Evolutionary conservation across 805 yeast species (phyloP), one percentile per base, ranked within the genome.

Genomic region (Sugiyamaella americana): DNA sequence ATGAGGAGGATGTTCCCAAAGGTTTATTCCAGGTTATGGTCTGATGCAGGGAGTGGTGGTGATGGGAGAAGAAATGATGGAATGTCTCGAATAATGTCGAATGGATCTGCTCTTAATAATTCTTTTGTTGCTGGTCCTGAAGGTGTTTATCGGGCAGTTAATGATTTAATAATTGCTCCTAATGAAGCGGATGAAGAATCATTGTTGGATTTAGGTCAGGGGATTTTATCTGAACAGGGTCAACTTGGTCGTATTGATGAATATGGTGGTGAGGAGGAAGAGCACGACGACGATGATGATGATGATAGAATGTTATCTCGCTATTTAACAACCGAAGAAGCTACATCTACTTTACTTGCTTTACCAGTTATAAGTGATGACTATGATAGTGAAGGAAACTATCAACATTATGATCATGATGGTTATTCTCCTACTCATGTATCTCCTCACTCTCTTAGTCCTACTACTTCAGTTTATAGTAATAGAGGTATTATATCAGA

Each of bases 1-100:
- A 22, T 50, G 44, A 39, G 24, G 24, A 11, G 18, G 16, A 8
- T 49, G 37, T 37, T 49, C 23, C 52, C 54, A 13, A 46, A 24
- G 5, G 29, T 43, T 16, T 40, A 26, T n/a, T 32, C 43, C 17
- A 23, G 30, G 13, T 23, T 40, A 8, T 45, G 43, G 43, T 16
- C 19, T 26, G 43, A 40, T 4, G 17, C n/a, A 10, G 20, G 37
- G 6, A 13, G 20, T 17, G 10, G 6, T 5, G 37, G 10, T 5
- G 17, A 5, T 35, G 37, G 10, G 10, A 29, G 34, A 11, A 29
- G 11, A 29, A 17, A 17, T 11, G 37, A 17, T 13, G 37, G 18
- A 16, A 21, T 13, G 8, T 8, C 11, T 8, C 8, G 13, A 13
- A 26, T 26, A 8, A 26, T 13, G 8, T 26, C 32, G 13, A 8